Evolutionary conservation across 106 monocot species (phyloP).

Genomic region (Platanthera guangdongensis): DNA sequence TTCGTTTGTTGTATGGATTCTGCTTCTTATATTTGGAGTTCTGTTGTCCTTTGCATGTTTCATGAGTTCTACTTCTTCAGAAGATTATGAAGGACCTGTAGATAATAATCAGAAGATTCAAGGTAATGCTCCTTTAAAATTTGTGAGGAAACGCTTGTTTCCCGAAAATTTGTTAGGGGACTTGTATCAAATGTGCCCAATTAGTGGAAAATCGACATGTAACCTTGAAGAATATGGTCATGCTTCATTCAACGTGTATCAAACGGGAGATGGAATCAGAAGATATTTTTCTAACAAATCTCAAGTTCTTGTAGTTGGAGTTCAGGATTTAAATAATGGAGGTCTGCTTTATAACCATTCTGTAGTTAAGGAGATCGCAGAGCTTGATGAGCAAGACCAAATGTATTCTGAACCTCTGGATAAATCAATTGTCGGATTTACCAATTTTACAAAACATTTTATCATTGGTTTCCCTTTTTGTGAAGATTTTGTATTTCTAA

Average conservation of each 20-base stretch:
- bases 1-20: constrained; percentile 3
- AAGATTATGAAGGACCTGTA: constrained; percentile 3
- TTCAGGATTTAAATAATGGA: not conserved
- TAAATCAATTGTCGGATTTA: not conserved
- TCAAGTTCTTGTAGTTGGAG: not conserved
- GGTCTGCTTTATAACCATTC: not conserved
- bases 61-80: constrained; percentile 8
- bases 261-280: not conserved
- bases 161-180: not conserved
- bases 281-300: not conserved
- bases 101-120: constrained; percentile 2
- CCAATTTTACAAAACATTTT: too few relatives aligned
- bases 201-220: not conserved
- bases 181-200: not conserved
- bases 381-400: not conserved
- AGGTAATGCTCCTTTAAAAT: not conserved
- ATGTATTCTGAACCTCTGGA: not conserved
- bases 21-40: constrained; percentile 19
- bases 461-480: not conserved
- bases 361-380: not conserved
- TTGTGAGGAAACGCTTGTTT: not conserved
- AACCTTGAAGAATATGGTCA: not conserved
- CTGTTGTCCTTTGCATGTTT: constrained; percentile 13
- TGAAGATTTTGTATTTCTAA: too few relatives aligned
- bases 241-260: not conserved